phyloP scores from a whole-genome alignment of 345 rosid genomes.

The Dipteronia sinensis region DNA sequence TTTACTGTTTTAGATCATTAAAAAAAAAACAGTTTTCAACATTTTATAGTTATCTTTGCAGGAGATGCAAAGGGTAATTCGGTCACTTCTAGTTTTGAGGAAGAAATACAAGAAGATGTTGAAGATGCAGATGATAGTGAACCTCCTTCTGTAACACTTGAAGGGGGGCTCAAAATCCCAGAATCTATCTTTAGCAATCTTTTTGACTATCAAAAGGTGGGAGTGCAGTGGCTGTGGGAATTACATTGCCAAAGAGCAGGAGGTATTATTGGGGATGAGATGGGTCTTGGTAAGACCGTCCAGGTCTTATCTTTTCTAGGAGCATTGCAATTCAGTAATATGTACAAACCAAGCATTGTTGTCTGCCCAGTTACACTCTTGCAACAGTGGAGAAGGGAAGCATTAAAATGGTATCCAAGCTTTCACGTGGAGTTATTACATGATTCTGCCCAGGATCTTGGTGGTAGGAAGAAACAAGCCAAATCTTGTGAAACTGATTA shows the following conservation, averaged over 20 bases:
- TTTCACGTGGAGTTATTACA: conserved; percentile 86
- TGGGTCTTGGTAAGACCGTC: conserved; percentile 98
- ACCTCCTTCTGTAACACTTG: conserved; percentile 58
- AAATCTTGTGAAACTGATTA: conserved; percentile 60
- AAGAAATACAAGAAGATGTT: conserved; percentile 58
- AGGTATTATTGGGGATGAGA: conserved; percentile 98
- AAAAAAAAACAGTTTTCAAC: background rate
- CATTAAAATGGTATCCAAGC: conserved; percentile 74
- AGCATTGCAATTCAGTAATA: conserved; percentile 86
- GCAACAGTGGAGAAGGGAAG: conserved; percentile 98
- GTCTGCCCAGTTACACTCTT: conserved; percentile 94
- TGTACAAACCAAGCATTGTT: conserved; percentile 93
- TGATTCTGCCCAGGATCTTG: conserved; percentile 81
- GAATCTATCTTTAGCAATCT: conserved; percentile 65
- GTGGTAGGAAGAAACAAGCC: conserved; percentile 42
- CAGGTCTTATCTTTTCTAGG: conserved; percentile 95
- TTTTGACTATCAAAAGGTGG: conserved; percentile 96
- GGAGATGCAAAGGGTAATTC: conserved; percentile 41
- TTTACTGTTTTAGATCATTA: background rate
- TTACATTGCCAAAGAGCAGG: conserved; percentile 99
- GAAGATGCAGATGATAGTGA: conserved; percentile 46
- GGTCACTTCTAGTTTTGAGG: conserved; percentile 52
- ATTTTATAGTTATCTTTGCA: conserved; percentile 32
- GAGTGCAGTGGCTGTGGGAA: conserved; percentile 99
- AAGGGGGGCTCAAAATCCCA: conserved; percentile 90